Base-by-base conservation (phyloP, 2,329 filamentous ascomycete genomes). In the Colletotrichum scovillei region DNA sequence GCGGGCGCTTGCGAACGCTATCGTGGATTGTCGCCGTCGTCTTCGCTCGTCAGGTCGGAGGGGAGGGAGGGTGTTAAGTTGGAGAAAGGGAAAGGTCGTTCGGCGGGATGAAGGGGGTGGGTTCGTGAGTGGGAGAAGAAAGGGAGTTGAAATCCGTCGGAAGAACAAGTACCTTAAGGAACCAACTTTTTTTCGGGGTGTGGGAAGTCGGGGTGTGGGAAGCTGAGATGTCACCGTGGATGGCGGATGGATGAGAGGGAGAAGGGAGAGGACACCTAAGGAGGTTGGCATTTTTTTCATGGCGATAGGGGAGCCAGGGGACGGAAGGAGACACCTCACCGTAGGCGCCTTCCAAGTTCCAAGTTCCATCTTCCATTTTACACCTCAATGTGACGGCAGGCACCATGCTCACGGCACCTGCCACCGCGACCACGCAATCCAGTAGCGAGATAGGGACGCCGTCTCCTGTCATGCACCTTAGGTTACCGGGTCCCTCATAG, bases 211-310 rank as follows among this genome's bases (percentile, higher is more conserved):
- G 66, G 53, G 66, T 49, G 66, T 64, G 66, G 60, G 42, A 69
- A 59, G n/a, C n/a, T n/a, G n/a, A n/a, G 70, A 73, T 73, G 70
- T 73, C 66, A 70, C 70, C 32, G 32, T 35, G 32, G 32, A 35
- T 35, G 35, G n/a, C n/a, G n/a, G n/a, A n/a, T n/a, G n/a, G n/a
- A n/a, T n/a, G n/a, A n/a, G n/a, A n/a, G n/a, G n/a, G n/a, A n/a
- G n/a, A n/a, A n/a, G n/a, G n/a, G n/a, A n/a, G n/a, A n/a, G n/a
- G 11, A 35, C 12, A 35, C 32, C 32, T 46, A 9, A 60, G 56
- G 57, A 56, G 67, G 60, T 19, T 49, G 59, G 53, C 26, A 49
- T 65, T 42, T 67, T 59, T 67, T 49, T 3, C 14, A 42, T 46
- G 42, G 60, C 16, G 69, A 55, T 59, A 52, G 55, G 62, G 46